Evolutionary conservation across 768 basidiomycete species (phyloP).

Genomic region (Rhizopogon vulgaris): DNA sequence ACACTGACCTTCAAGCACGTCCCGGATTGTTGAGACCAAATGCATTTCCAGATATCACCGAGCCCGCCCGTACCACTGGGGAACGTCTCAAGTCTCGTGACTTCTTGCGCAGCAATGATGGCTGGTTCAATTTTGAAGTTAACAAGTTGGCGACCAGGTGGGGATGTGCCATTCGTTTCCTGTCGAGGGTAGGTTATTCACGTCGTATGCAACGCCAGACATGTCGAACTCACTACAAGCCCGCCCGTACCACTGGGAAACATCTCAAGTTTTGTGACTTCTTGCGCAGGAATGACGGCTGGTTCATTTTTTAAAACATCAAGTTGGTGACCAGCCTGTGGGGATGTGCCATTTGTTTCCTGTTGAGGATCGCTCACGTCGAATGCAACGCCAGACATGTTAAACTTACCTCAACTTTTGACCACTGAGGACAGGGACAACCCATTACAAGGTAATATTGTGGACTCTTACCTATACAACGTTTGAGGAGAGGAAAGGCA

Average conservation of each 20-base stretch:
- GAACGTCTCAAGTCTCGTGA: not conserved
- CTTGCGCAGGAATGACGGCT: not conserved
- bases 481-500: not conserved
- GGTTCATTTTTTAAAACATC: not conserved
- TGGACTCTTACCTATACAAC: no score
- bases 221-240: not conserved
- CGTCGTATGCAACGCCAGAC: not conserved
- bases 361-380: not conserved
- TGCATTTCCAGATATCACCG: slow-evolving; percentile 7
- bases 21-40: not conserved
- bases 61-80: slow-evolving; percentile 1
- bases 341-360: not conserved
- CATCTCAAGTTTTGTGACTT: not conserved
- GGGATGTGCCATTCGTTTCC: not conserved
- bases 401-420: not conserved
- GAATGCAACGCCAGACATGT: not conserved
- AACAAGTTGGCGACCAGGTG: not conserved
- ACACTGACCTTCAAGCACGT: not conserved
- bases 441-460: not conserved
- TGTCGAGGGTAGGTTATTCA: not conserved
- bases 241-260: not conserved
- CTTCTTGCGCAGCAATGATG: not conserved
- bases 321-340: not conserved
- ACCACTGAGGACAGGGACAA: not conserved
- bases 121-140: not conserved